Conservation (phyloP, 1,139 yeast genomes). For the Saccharomyces hybrid region DNA sequence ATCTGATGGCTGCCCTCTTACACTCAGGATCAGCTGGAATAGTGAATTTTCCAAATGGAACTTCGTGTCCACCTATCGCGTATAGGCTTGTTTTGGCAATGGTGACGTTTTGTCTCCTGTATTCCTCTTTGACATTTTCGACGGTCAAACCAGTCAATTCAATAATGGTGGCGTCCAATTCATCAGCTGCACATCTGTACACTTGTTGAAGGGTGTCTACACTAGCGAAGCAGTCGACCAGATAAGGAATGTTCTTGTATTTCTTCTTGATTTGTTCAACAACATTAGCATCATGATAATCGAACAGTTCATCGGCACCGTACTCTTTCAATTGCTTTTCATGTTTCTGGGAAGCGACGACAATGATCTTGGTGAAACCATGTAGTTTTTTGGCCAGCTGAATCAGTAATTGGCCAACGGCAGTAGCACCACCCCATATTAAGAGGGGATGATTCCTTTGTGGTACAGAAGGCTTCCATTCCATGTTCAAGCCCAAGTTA, state of each 20-base stretch:
- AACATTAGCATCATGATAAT: conserved; percentile 51
- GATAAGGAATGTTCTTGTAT: conserved; percentile 35
- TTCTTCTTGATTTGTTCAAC: conserved; percentile 41
- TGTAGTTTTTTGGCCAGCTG: conserved; percentile 41
- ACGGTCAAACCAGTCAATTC: conserved; percentile 20
- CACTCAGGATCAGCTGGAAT: conserved; percentile 24
- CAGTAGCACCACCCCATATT: conserved; percentile 55
- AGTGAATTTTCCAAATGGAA: conserved; percentile 27
- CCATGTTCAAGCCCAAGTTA: conserved; percentile 21
- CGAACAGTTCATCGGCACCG: conserved; percentile 57
- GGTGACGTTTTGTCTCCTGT: conserved; percentile 24
- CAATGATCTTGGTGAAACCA: conserved; percentile 39
- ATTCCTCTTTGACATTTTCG: conserved; percentile 20
- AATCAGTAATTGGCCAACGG: conserved; percentile 42
- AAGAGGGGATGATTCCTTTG: conserved; percentile 33
- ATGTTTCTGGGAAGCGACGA: conserved; percentile 43
- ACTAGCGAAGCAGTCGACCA: conserved; percentile 47
- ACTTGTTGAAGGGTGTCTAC: conserved; percentile 36
- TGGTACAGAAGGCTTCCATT: conserved; percentile 24
- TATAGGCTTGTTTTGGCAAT: conserved; percentile 24
- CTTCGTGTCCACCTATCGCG: conserved; percentile 20
- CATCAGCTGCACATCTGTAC: conserved; percentile 40
- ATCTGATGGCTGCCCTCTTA: conserved; percentile 18
- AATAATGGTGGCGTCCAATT: conserved; percentile 29
- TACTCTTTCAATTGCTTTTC: conserved; percentile 28